phyloP scores from a whole-genome alignment of 495 filamentous ascomycete genomes.

The Hypoxylon fuscum region DNA sequence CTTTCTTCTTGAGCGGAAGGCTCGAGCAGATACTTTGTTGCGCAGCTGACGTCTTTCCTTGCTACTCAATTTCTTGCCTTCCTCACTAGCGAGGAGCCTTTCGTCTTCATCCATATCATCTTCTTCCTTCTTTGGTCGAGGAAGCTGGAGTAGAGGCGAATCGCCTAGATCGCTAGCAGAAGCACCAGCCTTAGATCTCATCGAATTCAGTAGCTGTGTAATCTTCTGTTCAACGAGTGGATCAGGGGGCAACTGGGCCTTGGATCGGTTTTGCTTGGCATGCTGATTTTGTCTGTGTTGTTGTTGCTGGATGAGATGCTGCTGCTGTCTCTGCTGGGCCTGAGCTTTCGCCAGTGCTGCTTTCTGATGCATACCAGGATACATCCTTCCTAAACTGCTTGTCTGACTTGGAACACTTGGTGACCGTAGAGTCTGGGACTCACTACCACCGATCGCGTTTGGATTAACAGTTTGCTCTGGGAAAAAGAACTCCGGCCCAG shows the following conservation, averaged over 20 bases:
- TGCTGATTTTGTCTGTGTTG: constrained; percentile 50
- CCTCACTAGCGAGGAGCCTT: constrained; percentile 88
- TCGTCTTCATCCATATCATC: constrained; percentile 99
- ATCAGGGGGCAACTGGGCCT: constrained; percentile 63
- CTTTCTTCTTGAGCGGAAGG: constrained; percentile 95
- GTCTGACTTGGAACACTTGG: constrained; percentile 53
- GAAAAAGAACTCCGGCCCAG: constrained; percentile 63
- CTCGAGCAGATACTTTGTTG: constrained; percentile 97
- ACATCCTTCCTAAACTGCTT: constrained; percentile 73
- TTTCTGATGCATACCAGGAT: constrained; percentile 91
- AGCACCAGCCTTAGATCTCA: constrained; percentile 70
- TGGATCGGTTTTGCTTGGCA: constrained; percentile 53
- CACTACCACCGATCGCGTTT: constrained; percentile 69
- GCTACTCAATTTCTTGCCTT: constrained; percentile 95
- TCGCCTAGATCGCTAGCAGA: constrained; percentile 57
- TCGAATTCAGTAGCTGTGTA: constrained; percentile 81
- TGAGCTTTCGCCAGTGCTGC: constrained; percentile 81
- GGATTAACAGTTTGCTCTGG: constrained; percentile 72
- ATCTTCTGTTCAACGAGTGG: constrained; percentile 85
- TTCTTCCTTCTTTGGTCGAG: constrained; percentile 79
- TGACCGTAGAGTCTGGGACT: constrained; percentile 50
- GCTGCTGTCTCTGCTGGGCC: constrained; percentile 73
- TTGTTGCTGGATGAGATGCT: constrained; percentile 69
- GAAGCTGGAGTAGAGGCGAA: constrained; percentile 64
- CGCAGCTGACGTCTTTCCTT: constrained; percentile 93